These are phyloP conservation scores for Pseudogymnoascus verrucosus DNA, from an alignment of 2,329 filamentous ascomycete species.

Conservation along the genomic window DNA sequence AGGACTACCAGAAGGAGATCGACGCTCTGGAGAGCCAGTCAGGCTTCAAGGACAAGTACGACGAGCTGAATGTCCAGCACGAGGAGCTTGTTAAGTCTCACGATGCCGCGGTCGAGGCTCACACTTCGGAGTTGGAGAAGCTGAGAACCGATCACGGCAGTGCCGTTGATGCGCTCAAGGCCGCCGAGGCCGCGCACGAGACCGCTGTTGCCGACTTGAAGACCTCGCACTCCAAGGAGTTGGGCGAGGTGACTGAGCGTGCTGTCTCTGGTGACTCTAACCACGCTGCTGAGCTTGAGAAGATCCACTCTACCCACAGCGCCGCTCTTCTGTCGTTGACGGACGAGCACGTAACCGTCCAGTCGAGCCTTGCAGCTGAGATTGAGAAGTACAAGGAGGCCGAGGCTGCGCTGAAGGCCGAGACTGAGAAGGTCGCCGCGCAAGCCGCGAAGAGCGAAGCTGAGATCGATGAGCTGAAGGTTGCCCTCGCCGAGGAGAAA, in stretches of 20 bases:
- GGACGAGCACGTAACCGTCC: constrained; percentile 36
- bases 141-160: constrained; percentile 21
- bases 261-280: constrained; percentile 40
- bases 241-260: constrained; percentile 47
- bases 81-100: constrained; percentile 36
- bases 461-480: constrained; percentile 23
- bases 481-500: constrained; percentile 33
- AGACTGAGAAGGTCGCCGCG: constrained; percentile 39
- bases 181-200: constrained; percentile 45
- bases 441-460: constrained; percentile 17
- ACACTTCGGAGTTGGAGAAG: constrained; percentile 19
- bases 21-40: constrained; percentile 55
- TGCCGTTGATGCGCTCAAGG: constrained; percentile 34
- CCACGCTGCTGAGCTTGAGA: constrained; percentile 40
- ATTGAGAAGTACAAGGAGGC: constrained; percentile 22
- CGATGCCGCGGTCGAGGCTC: constrained; percentile 15
- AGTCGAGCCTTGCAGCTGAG: constrained; percentile 16
- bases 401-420: constrained; percentile 35
- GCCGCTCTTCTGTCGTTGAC: constrained; percentile 35
- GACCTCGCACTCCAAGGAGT: constrained; percentile 49
- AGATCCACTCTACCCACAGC: constrained; percentile 46
- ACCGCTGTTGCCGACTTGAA: constrained; percentile 47
- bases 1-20: constrained; percentile 58
- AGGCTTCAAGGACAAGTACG: constrained; percentile 55
- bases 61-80: constrained; percentile 51